Conservation (phyloP, 192 early-diverging fungal genomes). For the Backusella parvicylindrica region DNA sequence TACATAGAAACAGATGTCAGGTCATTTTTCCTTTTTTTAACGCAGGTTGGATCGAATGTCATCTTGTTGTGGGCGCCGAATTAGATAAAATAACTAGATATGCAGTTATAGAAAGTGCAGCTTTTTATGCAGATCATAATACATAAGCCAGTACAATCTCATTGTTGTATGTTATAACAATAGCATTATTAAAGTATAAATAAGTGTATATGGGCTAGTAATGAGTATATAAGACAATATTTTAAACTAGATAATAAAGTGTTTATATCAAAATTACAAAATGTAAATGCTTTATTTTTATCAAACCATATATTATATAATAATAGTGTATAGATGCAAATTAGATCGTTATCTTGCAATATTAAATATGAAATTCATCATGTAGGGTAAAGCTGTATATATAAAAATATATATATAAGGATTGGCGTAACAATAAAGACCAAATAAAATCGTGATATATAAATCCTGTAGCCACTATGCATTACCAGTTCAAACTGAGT, state of each 20-base stretch:
- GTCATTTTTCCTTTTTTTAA: background rate
- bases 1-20: no score
- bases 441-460: background rate
- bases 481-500: background rate
- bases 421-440: background rate
- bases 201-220: background rate
- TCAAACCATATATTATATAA: background rate
- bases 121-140: background rate
- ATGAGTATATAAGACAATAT: no score
- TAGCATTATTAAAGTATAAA: background rate
- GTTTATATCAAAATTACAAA: background rate
- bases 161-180: background rate
- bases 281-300: background rate
- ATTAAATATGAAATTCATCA: background rate
- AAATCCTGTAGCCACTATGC: background rate
- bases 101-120: background rate
- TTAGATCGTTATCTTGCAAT: background rate
- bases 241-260: background rate
- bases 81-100: background rate
- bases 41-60: background rate
- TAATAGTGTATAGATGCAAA: background rate
- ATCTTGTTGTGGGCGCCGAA: background rate
- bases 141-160: background rate
- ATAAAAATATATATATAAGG: background rate
- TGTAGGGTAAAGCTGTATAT: background rate